Percentiles rank a stretch among this genome's conserved stretches.
Conservation (phyloP, 352 stramenopile species). For the Blastocystis sp. region DNA sequence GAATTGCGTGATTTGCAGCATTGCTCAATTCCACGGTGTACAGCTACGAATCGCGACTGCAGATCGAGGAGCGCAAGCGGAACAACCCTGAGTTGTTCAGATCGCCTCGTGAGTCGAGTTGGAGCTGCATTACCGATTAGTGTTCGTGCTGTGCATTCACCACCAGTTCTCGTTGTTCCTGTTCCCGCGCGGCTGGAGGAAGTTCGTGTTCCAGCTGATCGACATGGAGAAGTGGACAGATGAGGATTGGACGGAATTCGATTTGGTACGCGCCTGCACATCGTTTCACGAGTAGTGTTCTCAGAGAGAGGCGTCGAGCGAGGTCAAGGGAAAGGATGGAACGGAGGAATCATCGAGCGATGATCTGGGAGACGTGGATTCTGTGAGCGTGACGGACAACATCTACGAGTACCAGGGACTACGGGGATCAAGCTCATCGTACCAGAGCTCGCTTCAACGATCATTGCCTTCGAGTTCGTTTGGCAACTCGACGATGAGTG, state of each 20-base stretch:
- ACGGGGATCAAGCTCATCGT: conserved; percentile 8
- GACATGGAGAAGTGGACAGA: conserved; percentile 40
- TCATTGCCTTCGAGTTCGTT: neutral
- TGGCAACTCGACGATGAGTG: neutral
- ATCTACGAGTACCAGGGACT: conserved; percentile 57
- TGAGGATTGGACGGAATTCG: conserved; percentile 57
- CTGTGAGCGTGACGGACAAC: conserved; percentile 13
- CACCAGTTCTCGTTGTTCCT: conserved; percentile 64
- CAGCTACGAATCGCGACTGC: conserved; percentile 41
- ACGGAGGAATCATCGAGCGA: conserved; percentile 5
- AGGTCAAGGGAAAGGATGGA: conserved; percentile 4
- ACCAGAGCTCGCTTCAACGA: neutral
- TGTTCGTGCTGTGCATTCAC: conserved; percentile 44
- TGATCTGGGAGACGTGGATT: neutral
- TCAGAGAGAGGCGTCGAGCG: neutral
- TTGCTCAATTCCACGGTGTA: conserved; percentile 70
- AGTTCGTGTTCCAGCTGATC: conserved; percentile 68
- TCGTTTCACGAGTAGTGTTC: conserved; percentile 16
- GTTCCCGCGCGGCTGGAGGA: conserved; percentile 50
- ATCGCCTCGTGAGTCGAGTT: conserved; percentile 34
- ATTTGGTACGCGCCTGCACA: neutral
- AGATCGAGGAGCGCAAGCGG: conserved; percentile 65
- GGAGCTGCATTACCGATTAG: neutral
- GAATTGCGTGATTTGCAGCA: neutral
- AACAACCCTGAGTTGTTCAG: conserved; percentile 37